These are phyloP conservation scores for Fusarium robinianum DNA, from an alignment of 2,329 filamentous ascomycete genomes.

Conservation along the genomic window DNA sequence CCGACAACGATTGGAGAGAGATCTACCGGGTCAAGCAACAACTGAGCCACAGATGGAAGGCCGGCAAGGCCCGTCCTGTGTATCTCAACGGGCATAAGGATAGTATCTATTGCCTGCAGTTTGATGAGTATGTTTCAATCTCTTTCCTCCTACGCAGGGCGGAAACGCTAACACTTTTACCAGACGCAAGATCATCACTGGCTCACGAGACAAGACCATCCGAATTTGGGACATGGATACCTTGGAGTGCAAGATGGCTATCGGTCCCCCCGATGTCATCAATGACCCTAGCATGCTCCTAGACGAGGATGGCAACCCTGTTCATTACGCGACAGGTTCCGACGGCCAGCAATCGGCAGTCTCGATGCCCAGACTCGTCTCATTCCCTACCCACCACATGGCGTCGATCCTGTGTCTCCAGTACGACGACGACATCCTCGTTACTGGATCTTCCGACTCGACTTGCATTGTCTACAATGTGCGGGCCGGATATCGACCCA, in stretches of 20 bases:
- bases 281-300: slow-evolving; percentile 55
- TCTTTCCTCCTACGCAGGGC: background rate
- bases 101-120: slow-evolving; percentile 97
- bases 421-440: slow-evolving; percentile 89
- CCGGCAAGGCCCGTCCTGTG: slow-evolving; percentile 76
- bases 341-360: slow-evolving; percentile 52
- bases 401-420: slow-evolving; percentile 94
- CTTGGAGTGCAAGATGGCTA: slow-evolving; percentile 80
- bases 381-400: slow-evolving; percentile 73
- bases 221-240: slow-evolving; percentile 95
- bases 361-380: slow-evolving; percentile 59
- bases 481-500: slow-evolving; percentile 74
- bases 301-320: slow-evolving; percentile 55
- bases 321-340: slow-evolving; percentile 60
- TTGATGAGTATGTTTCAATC: slow-evolving; percentile 75
- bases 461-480: slow-evolving; percentile 92
- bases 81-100: slow-evolving; percentile 94
- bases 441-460: slow-evolving; percentile 91
- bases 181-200: slow-evolving; percentile 93
- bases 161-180: slow-evolving; percentile 35
- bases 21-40: slow-evolving; percentile 79
- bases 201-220: slow-evolving; percentile 92
- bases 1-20: slow-evolving; percentile 79
- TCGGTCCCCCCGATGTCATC: slow-evolving; percentile 75
- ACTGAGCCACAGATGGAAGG: slow-evolving; percentile 78